Evolutionary conservation across 495 filamentous ascomycete genomes (phyloP), one percentile per base, ranked within the genome.

Genomic region (Trypethelium eluteriae): DNA sequence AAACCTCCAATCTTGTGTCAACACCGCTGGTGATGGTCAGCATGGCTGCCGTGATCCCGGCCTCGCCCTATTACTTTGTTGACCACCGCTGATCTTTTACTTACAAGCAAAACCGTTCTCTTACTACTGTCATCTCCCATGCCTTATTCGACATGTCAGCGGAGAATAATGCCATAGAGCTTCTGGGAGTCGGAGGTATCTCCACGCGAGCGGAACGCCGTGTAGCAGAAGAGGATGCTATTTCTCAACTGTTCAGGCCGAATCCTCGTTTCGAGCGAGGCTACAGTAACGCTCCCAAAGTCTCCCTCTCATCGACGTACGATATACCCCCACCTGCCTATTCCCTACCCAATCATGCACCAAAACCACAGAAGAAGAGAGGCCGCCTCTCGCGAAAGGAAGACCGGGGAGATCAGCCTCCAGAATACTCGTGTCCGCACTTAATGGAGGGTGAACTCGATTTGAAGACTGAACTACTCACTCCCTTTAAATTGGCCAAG

Each of bases 401-500:
- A 14, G 49, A 25, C n/a, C 49, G 49, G 18, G 18, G 11, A 25
- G 64, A 66, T 2, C 14, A 11, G 32, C 64, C 53, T 12, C 64
- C 64, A 6, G 47, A 36, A 10, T 88, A 88, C 71, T 80, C 81
- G 5, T 85, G 81, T 71, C 79, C 81, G 18, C 70, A 87, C 6
- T 74, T 80, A 61, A 70, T 80, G 12, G 81, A 84, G 70, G 81
- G 78, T 11, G 75, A 84, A 3, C 82, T 87, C 63, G 76, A 78
- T 69, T 76, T 76, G 62, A 86, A 86, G 74, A 78, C 81, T 75
- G 85, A 88, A 70, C 75, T 86, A n/a, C 76, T 80, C 49, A 78
- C 80, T 49, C 81, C 84, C 14, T 83, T 84, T 47, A 79, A 84
- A 65, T 72, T 78, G 12, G 79, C 84, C 62, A 73, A 77, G 41